phyloP scores from a whole-genome alignment of 2,329 filamentous ascomycete species.

The Elsinoe fawcettii region DNA sequence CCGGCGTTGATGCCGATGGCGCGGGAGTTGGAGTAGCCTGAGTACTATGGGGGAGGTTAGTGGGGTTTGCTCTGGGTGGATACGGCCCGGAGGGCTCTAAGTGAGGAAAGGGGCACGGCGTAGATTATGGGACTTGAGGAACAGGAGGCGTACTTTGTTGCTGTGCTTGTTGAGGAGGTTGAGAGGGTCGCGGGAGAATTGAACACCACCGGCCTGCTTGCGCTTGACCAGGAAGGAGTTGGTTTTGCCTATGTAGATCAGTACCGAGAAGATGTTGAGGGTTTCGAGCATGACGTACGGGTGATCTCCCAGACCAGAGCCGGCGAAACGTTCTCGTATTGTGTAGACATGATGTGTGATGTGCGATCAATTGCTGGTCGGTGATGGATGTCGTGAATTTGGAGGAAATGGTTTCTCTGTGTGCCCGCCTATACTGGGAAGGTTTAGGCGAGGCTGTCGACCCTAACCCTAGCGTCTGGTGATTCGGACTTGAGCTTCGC shows the following conservation, averaged over 20 bases:
- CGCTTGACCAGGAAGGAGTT: slow-evolving; percentile 93
- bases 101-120: background rate
- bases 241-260: slow-evolving; percentile 57
- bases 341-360: slow-evolving; percentile 75
- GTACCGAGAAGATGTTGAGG: too few species aligned
- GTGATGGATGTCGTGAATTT: background rate
- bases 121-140: background rate
- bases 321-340: slow-evolving; percentile 90
- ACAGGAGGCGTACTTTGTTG: slow-evolving; percentile 64
- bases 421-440: background rate
- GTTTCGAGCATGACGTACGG: background rate
- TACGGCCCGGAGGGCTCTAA: background rate
- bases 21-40: slow-evolving; percentile 79
- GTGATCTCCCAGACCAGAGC: slow-evolving; percentile 94
- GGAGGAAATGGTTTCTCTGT: background rate
- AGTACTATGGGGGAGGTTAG: slow-evolving; percentile 53
- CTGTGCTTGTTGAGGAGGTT: slow-evolving; percentile 89
- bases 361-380: slow-evolving; percentile 15
- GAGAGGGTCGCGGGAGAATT: slow-evolving; percentile 89
- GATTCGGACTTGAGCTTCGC: background rate
- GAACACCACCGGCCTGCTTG: slow-evolving; percentile 66
- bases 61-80: background rate
- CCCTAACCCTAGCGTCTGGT: background rate
- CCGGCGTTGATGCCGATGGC: slow-evolving; percentile 71
- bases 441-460: background rate